phyloP scores from a whole-genome alignment of 2,329 filamentous ascomycete genomes.

The Pezicula neosporulosa region DNA sequence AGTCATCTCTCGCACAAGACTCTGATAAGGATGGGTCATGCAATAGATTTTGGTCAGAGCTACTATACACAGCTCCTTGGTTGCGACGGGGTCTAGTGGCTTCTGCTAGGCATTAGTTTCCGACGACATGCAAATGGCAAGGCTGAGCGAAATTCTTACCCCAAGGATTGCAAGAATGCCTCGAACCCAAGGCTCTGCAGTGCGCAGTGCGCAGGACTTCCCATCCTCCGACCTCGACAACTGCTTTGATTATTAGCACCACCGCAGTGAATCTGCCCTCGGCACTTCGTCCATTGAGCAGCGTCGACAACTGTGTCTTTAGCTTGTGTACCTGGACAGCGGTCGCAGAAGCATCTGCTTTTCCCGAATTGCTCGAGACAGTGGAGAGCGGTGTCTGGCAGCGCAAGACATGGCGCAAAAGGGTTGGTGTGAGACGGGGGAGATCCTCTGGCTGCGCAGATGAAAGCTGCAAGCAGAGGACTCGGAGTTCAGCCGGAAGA shows the following conservation, averaged over 20 bases:
- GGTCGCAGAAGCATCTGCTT: conserved; percentile 59
- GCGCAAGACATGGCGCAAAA: conserved; percentile 57
- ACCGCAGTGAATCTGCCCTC: conserved; percentile 77
- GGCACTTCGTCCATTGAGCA: conserved; percentile 72
- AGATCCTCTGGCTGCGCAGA: conserved; percentile 71
- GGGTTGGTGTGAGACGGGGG: conserved; percentile 66
- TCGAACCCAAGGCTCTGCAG: conserved; percentile 71
- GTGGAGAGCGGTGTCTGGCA: conserved; percentile 61
- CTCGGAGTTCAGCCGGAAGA: conserved; percentile 54
- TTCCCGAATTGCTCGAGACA: conserved; percentile 55
- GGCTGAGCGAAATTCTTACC: conserved; percentile 36
- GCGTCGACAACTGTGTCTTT: conserved; percentile 71
- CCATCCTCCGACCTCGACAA: conserved; percentile 80
- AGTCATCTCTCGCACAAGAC: conserved; percentile 80
- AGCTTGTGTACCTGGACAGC: conserved; percentile 76
- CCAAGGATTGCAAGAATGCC: conserved; percentile 72
- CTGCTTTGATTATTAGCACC: conserved; percentile 74
- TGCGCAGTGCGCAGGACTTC: conserved; percentile 71
- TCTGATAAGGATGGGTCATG: conserved; percentile 77
- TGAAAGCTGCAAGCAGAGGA: conserved; percentile 67
- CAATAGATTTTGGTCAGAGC: conserved; percentile 80
- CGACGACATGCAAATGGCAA: background rate
- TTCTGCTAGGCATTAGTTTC: conserved; percentile 29
- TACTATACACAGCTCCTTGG: conserved; percentile 74
- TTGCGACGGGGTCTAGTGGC: conserved; percentile 73